Evolutionary conservation across 1,284 basidiomycete species (phyloP).

Genomic region (Heterobasidion parviporum): DNA sequence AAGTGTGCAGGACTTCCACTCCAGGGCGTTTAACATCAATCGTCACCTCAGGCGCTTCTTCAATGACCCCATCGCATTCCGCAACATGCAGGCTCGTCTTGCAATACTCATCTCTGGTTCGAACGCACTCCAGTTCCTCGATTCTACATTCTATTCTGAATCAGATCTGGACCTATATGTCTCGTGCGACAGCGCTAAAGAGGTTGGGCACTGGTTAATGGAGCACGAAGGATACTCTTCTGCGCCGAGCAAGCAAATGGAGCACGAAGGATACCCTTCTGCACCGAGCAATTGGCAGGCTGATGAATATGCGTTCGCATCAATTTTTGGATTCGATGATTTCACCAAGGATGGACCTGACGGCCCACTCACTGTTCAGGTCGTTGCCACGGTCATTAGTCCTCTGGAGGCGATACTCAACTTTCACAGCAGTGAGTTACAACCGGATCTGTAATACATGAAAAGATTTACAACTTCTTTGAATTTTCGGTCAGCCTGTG

Average conservation of each 20-base stretch:
- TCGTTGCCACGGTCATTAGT: no score
- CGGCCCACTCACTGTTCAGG: no score
- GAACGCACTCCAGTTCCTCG: slow-evolving; percentile 39
- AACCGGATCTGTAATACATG: no score
- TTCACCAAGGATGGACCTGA: no score
- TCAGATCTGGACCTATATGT: slow-evolving; percentile 43
- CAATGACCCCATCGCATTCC: slow-evolving; percentile 27
- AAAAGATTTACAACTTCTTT: no score
- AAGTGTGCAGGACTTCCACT: background rate
- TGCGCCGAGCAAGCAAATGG: background rate
- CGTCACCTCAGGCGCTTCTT: slow-evolving; percentile 18
- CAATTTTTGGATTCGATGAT: no score
- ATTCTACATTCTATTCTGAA: slow-evolving; percentile 30
- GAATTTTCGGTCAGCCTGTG: slow-evolving; percentile 6
- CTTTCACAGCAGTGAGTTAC: slow-evolving; percentile 36
- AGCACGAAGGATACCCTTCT: background rate
- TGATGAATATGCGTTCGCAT: background rate
- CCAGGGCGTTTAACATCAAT: slow-evolving; percentile 17
- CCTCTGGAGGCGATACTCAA: slow-evolving; percentile 27
- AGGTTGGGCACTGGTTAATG: slow-evolving; percentile 11
- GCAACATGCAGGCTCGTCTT: slow-evolving; percentile 33
- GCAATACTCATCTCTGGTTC: slow-evolving; percentile 45
- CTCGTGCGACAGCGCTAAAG: slow-evolving; percentile 11
- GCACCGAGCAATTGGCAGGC: background rate
- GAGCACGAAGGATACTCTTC: background rate